Percentiles rank a stretch among this genome's conserved stretches.
phyloP scores from a whole-genome alignment of 495 filamentous ascomycete species.

The Chlorociboria aeruginascens region DNA sequence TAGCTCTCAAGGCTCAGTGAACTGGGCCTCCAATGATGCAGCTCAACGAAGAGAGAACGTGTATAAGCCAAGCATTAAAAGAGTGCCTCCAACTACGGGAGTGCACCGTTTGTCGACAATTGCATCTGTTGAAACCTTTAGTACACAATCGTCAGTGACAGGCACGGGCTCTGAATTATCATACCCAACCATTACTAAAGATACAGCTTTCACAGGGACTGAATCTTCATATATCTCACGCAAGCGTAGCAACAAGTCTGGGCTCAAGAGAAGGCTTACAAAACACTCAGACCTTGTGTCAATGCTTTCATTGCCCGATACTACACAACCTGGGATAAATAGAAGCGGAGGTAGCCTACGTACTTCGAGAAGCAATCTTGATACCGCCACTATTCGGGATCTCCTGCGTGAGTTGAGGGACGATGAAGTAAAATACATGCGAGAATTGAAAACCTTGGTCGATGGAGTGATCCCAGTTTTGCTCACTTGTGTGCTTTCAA shows the following conservation, averaged over 20 bases:
- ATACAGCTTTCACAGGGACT: conserved; percentile 13
- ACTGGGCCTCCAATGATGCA: conserved; percentile 7
- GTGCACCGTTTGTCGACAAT: conserved; percentile 65
- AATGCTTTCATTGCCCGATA: conserved; percentile 66
- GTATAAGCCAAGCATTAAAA: conserved; percentile 13
- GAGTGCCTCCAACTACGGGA: conserved; percentile 45
- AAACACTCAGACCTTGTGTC: conserved; percentile 92
- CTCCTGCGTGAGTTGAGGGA: conserved; percentile 68
- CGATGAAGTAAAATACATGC: conserved; percentile 84
- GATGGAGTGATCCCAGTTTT: conserved; percentile 95
- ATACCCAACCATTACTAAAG: conserved; percentile 37
- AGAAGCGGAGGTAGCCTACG: conserved; percentile 62
- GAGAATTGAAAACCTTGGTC: conserved; percentile 85
- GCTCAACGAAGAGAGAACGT: conserved; percentile 12
- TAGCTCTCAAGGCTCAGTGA: conserved; percentile 3
- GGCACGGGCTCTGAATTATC: conserved; percentile 29
- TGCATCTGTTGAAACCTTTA: conserved; percentile 49
- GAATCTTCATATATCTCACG: conserved; percentile 13
- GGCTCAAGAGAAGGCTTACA: conserved; percentile 63
- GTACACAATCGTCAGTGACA: conserved; percentile 28
- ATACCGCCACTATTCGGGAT: conserved; percentile 55
- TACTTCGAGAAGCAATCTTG: conserved; percentile 50
- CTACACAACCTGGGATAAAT: conserved; percentile 31
- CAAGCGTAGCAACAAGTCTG: conserved; percentile 4
- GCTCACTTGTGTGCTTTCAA: conserved; percentile 71